Percentiles rank a stretch among this genome's conserved stretches.
These are phyloP conservation scores for Suillus subalutaceus DNA, from an alignment of 768 basidiomycete species.

Conservation along the genomic window DNA sequence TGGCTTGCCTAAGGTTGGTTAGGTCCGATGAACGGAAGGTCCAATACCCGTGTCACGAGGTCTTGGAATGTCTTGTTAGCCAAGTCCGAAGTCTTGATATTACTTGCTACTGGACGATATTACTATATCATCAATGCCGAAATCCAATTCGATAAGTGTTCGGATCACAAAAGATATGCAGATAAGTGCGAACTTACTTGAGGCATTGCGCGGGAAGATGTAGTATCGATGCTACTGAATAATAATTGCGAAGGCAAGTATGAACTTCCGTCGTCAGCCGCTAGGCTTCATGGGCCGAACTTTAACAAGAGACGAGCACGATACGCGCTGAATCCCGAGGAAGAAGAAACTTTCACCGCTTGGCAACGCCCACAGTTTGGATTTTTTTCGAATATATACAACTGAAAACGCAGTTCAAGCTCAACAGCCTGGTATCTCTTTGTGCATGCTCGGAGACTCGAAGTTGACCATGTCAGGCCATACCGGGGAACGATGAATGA, in stretches of 20 bases:
- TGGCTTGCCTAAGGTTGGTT: conserved; percentile 47
- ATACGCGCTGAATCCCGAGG: conserved; percentile 14
- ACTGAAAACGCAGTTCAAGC: not conserved
- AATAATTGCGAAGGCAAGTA: conserved; percentile 38
- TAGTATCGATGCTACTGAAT: conserved; percentile 37
- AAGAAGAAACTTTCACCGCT: not conserved
- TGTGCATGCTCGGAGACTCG: not conserved
- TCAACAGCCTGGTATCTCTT: not conserved
- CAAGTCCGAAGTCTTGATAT: not conserved
- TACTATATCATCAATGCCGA: not conserved
- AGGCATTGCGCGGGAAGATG: not conserved
- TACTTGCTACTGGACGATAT: not conserved
- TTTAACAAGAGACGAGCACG: conserved; percentile 27
- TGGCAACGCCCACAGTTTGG: not conserved
- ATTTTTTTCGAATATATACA: no score
- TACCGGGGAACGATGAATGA: not conserved
- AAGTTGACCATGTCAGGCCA: not conserved
- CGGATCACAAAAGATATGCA: not conserved
- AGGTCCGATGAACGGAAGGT: conserved; percentile 62
- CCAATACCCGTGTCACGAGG: conserved; percentile 66
- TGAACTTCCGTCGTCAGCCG: not conserved
- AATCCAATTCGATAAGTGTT: not conserved
- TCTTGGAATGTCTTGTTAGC: conserved; percentile 42
- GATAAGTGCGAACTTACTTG: not conserved
- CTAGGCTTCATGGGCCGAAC: conserved; percentile 18